Evolutionary conservation across 805 yeast species (phyloP).

Genomic region (Wickerhamomyces xylosicus): DNA sequence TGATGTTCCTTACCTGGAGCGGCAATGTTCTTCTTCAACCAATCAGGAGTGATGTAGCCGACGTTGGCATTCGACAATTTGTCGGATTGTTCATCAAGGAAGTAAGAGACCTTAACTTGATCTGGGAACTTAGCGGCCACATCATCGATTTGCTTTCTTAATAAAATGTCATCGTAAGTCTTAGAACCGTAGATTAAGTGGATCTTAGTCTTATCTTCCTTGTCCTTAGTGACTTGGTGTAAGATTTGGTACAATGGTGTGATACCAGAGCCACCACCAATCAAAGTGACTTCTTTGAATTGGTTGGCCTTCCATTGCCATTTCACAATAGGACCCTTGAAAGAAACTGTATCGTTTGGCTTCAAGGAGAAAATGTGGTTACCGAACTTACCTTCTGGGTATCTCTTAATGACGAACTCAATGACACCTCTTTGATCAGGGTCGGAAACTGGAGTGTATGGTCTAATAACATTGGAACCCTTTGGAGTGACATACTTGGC

Average conservation of each 20-base stretch:
- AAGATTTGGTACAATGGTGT: conserved; percentile 90
- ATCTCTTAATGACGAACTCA: conserved; percentile 75
- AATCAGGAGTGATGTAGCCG: conserved; percentile 77
- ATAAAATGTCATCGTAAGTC: conserved; percentile 69
- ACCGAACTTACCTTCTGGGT: conserved; percentile 79
- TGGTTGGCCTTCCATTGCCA: conserved; percentile 87
- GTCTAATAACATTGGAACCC: conserved; percentile 76
- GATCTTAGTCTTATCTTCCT: conserved; percentile 83
- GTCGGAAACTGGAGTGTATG: conserved; percentile 75
- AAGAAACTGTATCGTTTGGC: conserved; percentile 71
- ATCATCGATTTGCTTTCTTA: conserved; percentile 67
- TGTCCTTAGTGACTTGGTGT: conserved; percentile 66
- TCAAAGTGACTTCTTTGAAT: conserved; percentile 65
- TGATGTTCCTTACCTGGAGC: conserved; percentile 59
- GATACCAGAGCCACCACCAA: conserved; percentile 97
- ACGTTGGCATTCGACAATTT: conserved; percentile 40
- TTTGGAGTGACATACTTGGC: conserved; percentile 76
- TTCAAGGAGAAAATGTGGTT: conserved; percentile 61
- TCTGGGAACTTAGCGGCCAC: conserved; percentile 61
- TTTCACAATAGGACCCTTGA: conserved; percentile 91
- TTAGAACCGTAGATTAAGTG: conserved; percentile 72
- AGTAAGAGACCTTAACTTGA: conserved; percentile 69
- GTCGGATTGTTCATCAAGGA: conserved; percentile 53
- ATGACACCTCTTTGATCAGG: conserved; percentile 60
- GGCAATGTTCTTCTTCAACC: conserved; percentile 49